phyloP scores from a whole-genome alignment of 768 basidiomycete genomes.

The Gymnopilus junonius region DNA sequence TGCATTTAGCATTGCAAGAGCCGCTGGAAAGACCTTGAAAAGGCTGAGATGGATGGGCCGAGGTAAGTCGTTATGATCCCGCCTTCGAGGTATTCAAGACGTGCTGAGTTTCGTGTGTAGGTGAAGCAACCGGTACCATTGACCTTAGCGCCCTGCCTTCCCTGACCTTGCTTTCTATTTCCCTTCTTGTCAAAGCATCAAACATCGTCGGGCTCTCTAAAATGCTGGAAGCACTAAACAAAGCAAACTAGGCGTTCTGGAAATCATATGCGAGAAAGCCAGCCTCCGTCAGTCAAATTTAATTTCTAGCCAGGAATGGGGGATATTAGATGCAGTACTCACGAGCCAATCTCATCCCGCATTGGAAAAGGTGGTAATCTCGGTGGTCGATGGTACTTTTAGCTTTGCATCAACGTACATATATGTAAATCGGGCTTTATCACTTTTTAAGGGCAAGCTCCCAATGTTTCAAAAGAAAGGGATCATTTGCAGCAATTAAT shows the following conservation, averaged over 20 bases:
- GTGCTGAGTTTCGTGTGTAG: not conserved
- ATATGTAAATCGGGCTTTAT: no score
- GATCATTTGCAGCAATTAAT: not conserved
- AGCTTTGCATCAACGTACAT: no score
- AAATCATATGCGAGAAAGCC: not conserved
- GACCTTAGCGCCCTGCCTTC: not conserved
- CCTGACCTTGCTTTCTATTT: not conserved
- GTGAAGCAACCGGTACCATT: not conserved
- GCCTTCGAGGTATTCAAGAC: not conserved
- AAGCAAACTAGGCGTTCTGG: not conserved
- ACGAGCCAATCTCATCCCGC: not conserved
- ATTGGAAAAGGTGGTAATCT: not conserved
- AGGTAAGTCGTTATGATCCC: slow-evolving; percentile 7
- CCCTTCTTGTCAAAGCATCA: not conserved
- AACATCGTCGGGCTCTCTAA: not conserved
- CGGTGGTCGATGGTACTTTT: not conserved
- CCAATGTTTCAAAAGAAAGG: not conserved
- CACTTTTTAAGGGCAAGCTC: not conserved
- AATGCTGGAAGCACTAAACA: not conserved
- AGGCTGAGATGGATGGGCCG: slow-evolving; percentile 15
- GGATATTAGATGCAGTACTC: not conserved
- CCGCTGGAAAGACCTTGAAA: slow-evolving; percentile 6
- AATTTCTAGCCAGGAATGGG: not conserved
- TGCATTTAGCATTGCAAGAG: slow-evolving; percentile 10
- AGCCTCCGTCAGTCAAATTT: not conserved